Evolutionary conservation across 495 filamentous ascomycete genomes (phyloP).

Genomic region (Tuber calosporum): DNA sequence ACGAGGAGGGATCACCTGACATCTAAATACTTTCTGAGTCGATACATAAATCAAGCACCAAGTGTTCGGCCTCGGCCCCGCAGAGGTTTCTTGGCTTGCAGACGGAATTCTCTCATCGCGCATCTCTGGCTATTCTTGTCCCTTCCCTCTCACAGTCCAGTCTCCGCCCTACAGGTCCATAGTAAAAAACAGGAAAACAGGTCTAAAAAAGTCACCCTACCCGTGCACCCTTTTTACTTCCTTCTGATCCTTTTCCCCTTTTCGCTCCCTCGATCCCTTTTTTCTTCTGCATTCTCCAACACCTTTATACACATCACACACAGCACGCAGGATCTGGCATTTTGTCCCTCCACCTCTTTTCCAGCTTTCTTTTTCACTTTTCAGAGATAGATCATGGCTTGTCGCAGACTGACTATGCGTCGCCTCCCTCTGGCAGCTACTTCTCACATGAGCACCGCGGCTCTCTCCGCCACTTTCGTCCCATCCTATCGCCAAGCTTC

Average conservation of each 20-base stretch:
- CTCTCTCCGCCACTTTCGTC: slow-evolving; percentile 15
- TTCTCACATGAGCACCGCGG: slow-evolving; percentile 17
- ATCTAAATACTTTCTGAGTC: background rate
- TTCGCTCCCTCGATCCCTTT: no score
- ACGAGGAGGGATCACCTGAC: background rate
- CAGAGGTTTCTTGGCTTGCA: background rate
- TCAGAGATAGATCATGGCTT: slow-evolving; percentile 22
- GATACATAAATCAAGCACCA: background rate
- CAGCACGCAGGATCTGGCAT: background rate
- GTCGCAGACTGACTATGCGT: slow-evolving; percentile 31
- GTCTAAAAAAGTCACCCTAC: background rate
- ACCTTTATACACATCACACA: background rate
- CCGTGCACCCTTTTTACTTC: background rate
- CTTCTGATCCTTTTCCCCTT: background rate
- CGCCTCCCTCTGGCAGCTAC: slow-evolving; percentile 24
- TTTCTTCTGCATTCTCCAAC: background rate
- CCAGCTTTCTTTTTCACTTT: background rate
- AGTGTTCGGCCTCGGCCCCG: background rate
- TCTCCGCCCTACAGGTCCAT: background rate
- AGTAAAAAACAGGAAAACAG: background rate
- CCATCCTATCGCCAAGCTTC: slow-evolving; percentile 13
- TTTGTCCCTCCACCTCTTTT: background rate
- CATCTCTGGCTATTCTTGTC: background rate
- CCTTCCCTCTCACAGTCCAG: background rate
- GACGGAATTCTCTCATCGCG: slow-evolving; percentile 4